Evolutionary conservation across 805 yeast species (phyloP), one percentile per base, ranked within the genome.

Genomic region (Candida bentonensis): DNA sequence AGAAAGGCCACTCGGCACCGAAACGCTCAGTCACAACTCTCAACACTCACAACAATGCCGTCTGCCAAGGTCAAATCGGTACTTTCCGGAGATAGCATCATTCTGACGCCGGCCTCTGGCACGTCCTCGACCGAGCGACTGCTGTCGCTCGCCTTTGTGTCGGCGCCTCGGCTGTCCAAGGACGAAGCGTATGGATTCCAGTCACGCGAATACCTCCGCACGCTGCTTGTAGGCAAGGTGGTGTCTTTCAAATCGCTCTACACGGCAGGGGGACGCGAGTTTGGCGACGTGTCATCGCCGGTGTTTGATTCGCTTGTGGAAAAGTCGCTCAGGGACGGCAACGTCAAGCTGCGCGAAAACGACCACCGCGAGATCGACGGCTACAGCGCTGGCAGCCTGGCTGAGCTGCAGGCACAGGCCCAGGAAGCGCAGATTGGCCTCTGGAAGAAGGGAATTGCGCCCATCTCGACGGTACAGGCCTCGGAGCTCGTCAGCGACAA

Each of bases 231-330:
- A 30, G 87, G 87, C 22, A 79, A 80, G 59, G 62, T 61, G 28
- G 66, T 82, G 59, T 72, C 70, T 53, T 79, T 79, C 58, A 66
- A 67, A 55, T 76, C 79, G 22, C 53, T 72, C 34, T 77, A 75
- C 63, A 72, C 74, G 52, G 65, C 55, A 45, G 57, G 55, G 45
- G 63, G 59, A 39, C 70, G 81, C 49, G 87, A 80, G 52, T 82
- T 78, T 57, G 92, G 89, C 21, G 87, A 82, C 56, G 59, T 79
- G 21, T 69, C 72, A 40, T 66, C 84, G 22, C 87, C 87, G 4
- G 63, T 76, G 23, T 77, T 79, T 59, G 53, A 62, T 25, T 77
- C 85, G 21, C 66, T 82, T 55, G 66, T 73, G 47, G 79, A 72
- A 53, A 70, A 73, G 52, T 62, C 73, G 46, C 63, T 81, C 44